Evolutionary conservation across 1,284 basidiomycete species (phyloP), one percentile per base, ranked within the genome.

Genomic region (Pisolithus thermaeus): DNA sequence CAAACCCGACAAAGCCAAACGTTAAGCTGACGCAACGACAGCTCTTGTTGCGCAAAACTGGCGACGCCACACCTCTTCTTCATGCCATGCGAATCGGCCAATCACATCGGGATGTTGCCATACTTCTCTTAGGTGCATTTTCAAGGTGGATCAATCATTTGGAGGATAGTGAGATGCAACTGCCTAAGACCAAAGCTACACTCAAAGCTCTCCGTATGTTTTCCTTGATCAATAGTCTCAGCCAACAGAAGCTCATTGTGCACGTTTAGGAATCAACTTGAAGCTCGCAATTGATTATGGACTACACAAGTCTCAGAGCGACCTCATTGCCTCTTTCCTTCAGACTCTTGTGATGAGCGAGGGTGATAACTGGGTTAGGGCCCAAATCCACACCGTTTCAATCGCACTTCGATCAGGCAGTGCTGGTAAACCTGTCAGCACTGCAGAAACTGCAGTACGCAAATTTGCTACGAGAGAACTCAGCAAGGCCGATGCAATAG

Each of bases 261-360:
- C 0, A 42, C 23, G 27, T n/a, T 9, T 36, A 88, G 87, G 88
- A 47, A 76, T 80, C 16, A 90, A 90, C 60, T 76, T 92, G 44
- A 90, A 90, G 64, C 77, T 88, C 50, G 90, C 88, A 11, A 92
- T 92, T 47, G 87, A 91, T 63, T 85, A 81, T 59, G 90, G 88
- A 16, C 71, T 92, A 30, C 79, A 87, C 54, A 82, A 79, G 56
- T 81, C 82, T 1, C 87, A 90, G 61, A 86, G 78, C 56, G 88
- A 91, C 59, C 73, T 91, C 35, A 86, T 84, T 52, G 85, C 88
- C 22, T 90, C 87, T 1, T 92, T 90, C 64, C 68, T 92, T 60
- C 89, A 92, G 67, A 88, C 86, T 7, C 71, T 91, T 36, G 79
- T 92, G 52, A 92, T 92, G 89, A 89, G 86, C 55, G 88, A 92